These are phyloP conservation scores for Mucor irregularis DNA, from an alignment of 371 early-diverging fungal genomes.

Conservation along the genomic window DNA sequence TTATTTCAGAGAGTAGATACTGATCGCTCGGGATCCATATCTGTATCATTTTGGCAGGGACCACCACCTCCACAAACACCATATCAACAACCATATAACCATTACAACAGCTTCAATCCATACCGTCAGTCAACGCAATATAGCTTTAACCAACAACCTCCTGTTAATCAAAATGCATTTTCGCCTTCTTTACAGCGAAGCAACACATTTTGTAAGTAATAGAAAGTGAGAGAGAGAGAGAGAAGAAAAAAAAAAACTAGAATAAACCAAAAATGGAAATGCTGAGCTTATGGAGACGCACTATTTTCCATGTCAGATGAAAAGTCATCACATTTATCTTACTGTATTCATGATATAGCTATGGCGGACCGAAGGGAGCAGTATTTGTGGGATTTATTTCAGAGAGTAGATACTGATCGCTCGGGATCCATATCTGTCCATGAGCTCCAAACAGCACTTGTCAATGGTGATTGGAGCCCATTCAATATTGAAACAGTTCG, in stretches of 20 bases:
- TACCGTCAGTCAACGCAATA: neutral
- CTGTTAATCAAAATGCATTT: neutral
- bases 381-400: slow-evolving; percentile 67
- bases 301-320: no score
- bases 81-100: neutral
- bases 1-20: slow-evolving; percentile 77
- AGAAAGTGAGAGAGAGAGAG: no score
- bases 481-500: slow-evolving; percentile 63
- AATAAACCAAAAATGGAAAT: no score
- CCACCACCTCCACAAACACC: neutral
- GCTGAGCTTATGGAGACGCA: no score
- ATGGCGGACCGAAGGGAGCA: slow-evolving; percentile 35
- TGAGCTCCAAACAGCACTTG: slow-evolving; percentile 58
- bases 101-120: no score
- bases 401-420: slow-evolving; percentile 63
- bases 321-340: neutral
- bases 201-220: slow-evolving; percentile 13
- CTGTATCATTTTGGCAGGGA: slow-evolving; percentile 25
- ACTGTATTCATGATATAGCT: neutral
- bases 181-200: slow-evolving; percentile 13
- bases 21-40: slow-evolving; percentile 40
- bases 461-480: slow-evolving; percentile 67
- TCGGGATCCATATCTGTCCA: slow-evolving; percentile 45
- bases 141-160: neutral
- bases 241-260: no score